These are phyloP conservation scores for Hirsutella minnesotensis DNA, from an alignment of 2,329 filamentous ascomycete species.

Conservation along the genomic window DNA sequence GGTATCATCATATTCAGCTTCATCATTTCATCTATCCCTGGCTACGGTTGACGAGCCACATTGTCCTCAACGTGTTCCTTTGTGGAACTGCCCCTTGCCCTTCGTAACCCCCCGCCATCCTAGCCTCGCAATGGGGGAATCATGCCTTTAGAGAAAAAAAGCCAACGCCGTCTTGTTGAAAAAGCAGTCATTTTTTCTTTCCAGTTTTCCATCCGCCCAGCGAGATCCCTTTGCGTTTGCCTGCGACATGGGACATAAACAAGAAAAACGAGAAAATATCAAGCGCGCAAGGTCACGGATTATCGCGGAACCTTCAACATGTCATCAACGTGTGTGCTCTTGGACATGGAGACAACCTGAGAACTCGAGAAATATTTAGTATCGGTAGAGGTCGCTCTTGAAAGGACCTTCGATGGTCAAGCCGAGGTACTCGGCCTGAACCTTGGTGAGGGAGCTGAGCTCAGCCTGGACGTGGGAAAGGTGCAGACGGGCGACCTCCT, in stretches of 20 bases:
- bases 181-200: slow-evolving; percentile 25
- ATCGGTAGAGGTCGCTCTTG: slow-evolving; percentile 73
- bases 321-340: too few species aligned
- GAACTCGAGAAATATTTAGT: slow-evolving; percentile 26
- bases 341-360: slow-evolving; percentile 19
- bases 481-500: slow-evolving; percentile 95
- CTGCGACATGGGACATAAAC: neutral
- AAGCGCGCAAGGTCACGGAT: too few species aligned
- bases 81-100: neutral
- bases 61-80: slow-evolving; percentile 1
- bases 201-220: slow-evolving; percentile 17
- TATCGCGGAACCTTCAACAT: too few species aligned
- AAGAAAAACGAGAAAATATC: neutral
- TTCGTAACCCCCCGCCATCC: slow-evolving; percentile 7
- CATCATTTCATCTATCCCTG: slow-evolving; percentile 12
- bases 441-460: slow-evolving; percentile 71
- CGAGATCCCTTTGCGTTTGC: slow-evolving; percentile 26
- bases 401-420: slow-evolving; percentile 78
- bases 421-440: slow-evolving; percentile 92
- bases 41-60: slow-evolving; percentile 33
- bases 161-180: slow-evolving; percentile 28
- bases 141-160: slow-evolving; percentile 17
- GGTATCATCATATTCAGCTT: neutral
- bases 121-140: slow-evolving; percentile 19
- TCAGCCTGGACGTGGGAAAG: slow-evolving; percentile 88